Evolutionary conservation across 345 rosid genomes (phyloP).

Genomic region (Lagerstroemia speciosa): DNA sequence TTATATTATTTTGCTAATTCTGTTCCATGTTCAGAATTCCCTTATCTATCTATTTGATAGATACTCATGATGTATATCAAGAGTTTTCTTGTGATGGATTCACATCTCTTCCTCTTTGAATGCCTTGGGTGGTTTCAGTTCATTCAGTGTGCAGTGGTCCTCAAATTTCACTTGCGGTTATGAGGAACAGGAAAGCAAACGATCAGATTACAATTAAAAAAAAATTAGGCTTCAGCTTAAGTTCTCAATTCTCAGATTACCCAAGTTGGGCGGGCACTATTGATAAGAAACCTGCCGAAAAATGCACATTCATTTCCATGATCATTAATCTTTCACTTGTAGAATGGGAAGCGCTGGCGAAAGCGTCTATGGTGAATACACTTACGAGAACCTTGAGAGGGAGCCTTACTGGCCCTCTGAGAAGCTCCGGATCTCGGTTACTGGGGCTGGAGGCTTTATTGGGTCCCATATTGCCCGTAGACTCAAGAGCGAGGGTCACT

Average conservation of each 20-base stretch:
- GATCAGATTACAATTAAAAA: neutral
- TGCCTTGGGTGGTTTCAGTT: neutral
- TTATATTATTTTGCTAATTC: neutral
- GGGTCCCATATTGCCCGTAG: slow-evolving; percentile 99
- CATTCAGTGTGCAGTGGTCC: neutral
- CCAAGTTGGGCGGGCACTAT: neutral
- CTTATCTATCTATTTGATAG: neutral
- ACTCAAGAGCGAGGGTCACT: slow-evolving; percentile 89
- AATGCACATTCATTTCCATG: neutral
- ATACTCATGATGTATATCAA: too few species aligned
- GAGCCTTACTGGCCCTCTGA: slow-evolving; percentile 92
- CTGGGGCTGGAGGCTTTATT: slow-evolving; percentile 95
- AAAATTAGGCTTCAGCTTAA: neutral
- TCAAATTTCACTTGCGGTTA: neutral
- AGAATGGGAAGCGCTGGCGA: slow-evolving; percentile 72
- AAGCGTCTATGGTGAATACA: slow-evolving; percentile 61
- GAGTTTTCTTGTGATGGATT: neutral
- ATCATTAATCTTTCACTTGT: slow-evolving; percentile 7
- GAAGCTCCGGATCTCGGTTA: slow-evolving; percentile 71
- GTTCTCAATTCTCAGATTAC: neutral
- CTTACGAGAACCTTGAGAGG: slow-evolving; percentile 71
- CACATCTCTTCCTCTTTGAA: neutral
- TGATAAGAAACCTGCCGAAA: neutral
- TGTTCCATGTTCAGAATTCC: neutral
- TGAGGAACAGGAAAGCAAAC: neutral